Base-by-base conservation (phyloP, 2,329 filamentous ascomycete species). In the Thermomyces lanuginosus region DNA sequence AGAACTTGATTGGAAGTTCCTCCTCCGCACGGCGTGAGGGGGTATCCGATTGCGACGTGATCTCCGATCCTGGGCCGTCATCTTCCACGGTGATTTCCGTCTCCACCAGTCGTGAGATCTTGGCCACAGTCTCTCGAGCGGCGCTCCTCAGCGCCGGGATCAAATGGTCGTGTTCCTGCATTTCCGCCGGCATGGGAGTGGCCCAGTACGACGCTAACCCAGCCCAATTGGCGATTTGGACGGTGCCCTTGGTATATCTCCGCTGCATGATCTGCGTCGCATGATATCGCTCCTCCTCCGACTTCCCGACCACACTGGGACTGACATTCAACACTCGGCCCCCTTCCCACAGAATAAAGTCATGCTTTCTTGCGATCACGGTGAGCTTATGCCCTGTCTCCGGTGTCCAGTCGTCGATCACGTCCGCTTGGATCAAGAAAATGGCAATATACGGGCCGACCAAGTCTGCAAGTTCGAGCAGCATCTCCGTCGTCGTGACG, bases 391-490 rank as follows among this genome's bases (percentile, higher is more conserved):
- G 44, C 16, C 63, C 62, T 1, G 66, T 70, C 31, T 64, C 56
- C 32, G 66, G 61, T 8, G 59, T 61, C 58, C 68, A 73, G 46
- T 73, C 69, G 35, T 63, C 59, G 38, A 73, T 63, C 27, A 69
- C 69, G 46, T 73, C 69, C 29, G 65, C 67, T 41, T 72, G 66
- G 4, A 70, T 66, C 46, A 72, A 69, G 29, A 73, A 53, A 15
- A 72, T 47, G 36, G 65, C 69, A 31, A 73, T 72, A 34, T 64
- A 60, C 37, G 71, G 66, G 32, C 69, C 69, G 9, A 72, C 56
- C 18, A 69, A 60, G 35, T 68, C 61, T 16, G 67, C 67, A 6
- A 73, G 50, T 22, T 56, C 53, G 10, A 73, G 45, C 10, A 73
- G 57, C 37, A 66, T 56, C 27, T 60, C 56, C 7, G 66, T 66